Base-by-base conservation (phyloP, 2,329 filamentous ascomycete species). In the Didymella glomerata region DNA sequence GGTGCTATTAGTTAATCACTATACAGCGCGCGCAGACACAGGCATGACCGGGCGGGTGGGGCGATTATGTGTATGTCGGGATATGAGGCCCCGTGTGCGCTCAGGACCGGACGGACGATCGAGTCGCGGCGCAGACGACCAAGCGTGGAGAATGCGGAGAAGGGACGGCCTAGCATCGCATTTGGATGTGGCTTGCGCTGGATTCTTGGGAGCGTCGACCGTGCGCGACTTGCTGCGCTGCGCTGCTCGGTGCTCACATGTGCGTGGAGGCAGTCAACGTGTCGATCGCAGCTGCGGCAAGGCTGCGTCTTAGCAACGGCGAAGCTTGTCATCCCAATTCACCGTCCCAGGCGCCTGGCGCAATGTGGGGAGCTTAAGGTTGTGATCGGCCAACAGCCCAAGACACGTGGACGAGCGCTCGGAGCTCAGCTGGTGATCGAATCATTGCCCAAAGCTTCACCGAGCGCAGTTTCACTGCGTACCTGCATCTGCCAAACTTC, bases 1-100 rank as follows among this genome's bases (percentile, higher is more conserved):
- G 67, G 63, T 68, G 58, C 49, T 51, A 59, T 61, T 28, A 60
- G 58, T 65, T 56, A 68, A 65, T 67, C 41, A 59, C 62, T 53
- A 67, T 60, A 36, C 56, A 50, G 50, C 56, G 47, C 50, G 20
- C n/a, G 36, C 40, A 47, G 25, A 54, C 45, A 28, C 34, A 32
- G 56, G 51, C 56, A 54, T 55, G 59, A 57, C 50, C 52, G 58
- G 54, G 57, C 45, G 60, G 41, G 41, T 47, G 40, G 58, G 60
- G 48, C 51, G 47, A 13, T 46, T 34, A 46, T 54, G 41, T 51
- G 47, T 52, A 25, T 38, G 61, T 54, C 34, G 46, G 50, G 30
- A 25, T 36, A 34, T 13, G 44, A 46, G 32, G 50, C 50, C 46
- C 50, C 46, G 49, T 53, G 55, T 57, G 50, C 56, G 48, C 61